Conservation (phyloP, 345 rosid species). For the Crucihimalaya himalaica region DNA sequence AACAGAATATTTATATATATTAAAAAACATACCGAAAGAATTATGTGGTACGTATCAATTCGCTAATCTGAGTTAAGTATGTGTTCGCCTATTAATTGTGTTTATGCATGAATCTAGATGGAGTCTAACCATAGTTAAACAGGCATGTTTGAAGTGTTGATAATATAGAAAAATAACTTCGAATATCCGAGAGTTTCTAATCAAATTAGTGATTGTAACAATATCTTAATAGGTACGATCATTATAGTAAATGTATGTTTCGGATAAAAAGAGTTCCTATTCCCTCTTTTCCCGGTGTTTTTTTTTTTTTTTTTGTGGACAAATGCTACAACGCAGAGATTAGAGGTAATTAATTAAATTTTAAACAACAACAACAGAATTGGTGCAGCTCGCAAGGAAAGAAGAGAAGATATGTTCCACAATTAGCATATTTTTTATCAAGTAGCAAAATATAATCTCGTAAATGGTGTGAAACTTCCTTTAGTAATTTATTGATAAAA, state of each 20-base stretch:
- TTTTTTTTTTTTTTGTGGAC: background rate
- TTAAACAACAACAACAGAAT: background rate
- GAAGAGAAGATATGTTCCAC: background rate
- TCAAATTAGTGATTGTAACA: background rate
- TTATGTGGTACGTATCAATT: conserved; percentile 23
- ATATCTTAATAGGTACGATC: background rate
- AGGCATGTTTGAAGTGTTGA: conserved; percentile 23
- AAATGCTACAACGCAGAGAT: conserved; percentile 4
- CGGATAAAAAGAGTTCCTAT: conserved; percentile 2
- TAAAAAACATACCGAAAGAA: background rate
- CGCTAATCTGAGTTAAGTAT: conserved; percentile 21
- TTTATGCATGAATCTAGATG: conserved; percentile 16
- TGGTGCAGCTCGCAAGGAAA: background rate
- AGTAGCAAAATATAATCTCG: background rate
- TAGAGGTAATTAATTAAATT: background rate
- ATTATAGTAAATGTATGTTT: background rate
- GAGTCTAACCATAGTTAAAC: background rate
- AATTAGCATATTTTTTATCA: background rate
- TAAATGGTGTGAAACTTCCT: background rate
- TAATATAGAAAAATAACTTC: conserved; percentile 20
- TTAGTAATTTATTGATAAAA: background rate
- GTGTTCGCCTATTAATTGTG: background rate
- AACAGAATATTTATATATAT: background rate
- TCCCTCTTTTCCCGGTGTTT: background rate
- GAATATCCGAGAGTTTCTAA: conserved; percentile 13